Evolutionary conservation across 1,284 basidiomycete species (phyloP).

Genomic region (Marasmius tenuissimus): DNA sequence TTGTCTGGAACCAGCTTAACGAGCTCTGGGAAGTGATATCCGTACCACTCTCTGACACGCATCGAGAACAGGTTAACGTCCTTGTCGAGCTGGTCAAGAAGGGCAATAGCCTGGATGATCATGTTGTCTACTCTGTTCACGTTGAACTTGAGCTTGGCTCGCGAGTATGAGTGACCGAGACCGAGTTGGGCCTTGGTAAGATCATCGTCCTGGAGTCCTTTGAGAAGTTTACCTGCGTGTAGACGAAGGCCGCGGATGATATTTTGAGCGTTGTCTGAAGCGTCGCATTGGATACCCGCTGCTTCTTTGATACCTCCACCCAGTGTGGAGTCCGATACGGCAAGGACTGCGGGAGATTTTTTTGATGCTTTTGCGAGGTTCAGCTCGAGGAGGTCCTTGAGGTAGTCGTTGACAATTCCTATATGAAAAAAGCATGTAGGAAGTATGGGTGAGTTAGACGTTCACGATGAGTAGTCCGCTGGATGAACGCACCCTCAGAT

Average conservation of each 20-base stretch:
- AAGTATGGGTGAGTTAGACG: background rate
- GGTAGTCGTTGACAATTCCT: slow-evolving; percentile 88
- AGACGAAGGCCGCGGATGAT: slow-evolving; percentile 93
- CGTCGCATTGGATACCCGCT: slow-evolving; percentile 82
- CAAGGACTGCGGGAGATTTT: slow-evolving; percentile 81
- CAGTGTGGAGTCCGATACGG: slow-evolving; percentile 81
- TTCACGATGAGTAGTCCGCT: background rate
- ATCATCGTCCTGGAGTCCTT: slow-evolving; percentile 88
- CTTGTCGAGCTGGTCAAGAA: slow-evolving; percentile 99
- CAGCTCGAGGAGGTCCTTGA: slow-evolving; percentile 86
- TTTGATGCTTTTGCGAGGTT: slow-evolving; percentile 83
- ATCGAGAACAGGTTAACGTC: slow-evolving; percentile 99
- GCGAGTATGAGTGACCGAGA: slow-evolving; percentile 96
- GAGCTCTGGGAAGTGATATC: slow-evolving; percentile 99
- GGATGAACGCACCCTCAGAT: slow-evolving; percentile 76
- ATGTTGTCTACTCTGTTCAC: slow-evolving; percentile 99
- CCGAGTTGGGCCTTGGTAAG: slow-evolving; percentile 93
- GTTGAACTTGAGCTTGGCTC: slow-evolving; percentile 99
- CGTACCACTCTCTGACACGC: slow-evolving; percentile 99
- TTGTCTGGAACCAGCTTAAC: slow-evolving; percentile 95
- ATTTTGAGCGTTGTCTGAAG: slow-evolving; percentile 85
- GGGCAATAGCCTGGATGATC: slow-evolving; percentile 99
- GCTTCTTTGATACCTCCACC: slow-evolving; percentile 82
- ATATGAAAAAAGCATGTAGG: slow-evolving; percentile 5
- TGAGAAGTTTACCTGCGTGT: slow-evolving; percentile 90